These are phyloP conservation scores for Pseudoneurospora amorphoporcata DNA, from an alignment of 495 filamentous ascomycete genomes.

Conservation along the genomic window DNA sequence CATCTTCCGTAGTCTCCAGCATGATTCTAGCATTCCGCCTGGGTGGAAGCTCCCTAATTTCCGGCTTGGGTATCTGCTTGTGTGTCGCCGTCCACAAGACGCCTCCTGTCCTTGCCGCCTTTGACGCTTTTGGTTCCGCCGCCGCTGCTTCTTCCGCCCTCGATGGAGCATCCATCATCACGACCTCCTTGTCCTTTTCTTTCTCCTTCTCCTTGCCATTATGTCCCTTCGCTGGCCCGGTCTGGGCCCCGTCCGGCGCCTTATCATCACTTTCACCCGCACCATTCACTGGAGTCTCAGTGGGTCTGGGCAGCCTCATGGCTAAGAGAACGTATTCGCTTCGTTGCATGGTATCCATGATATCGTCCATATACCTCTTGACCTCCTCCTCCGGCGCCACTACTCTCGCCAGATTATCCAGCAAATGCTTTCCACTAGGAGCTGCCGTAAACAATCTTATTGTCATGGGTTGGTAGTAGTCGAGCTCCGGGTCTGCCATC, in stretches of 20 bases:
- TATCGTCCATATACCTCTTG: conserved; percentile 67
- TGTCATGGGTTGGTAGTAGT: conserved; percentile 88
- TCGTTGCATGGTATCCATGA: conserved; percentile 66
- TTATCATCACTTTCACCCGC: conserved; percentile 6
- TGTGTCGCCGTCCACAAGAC: conserved; percentile 36
- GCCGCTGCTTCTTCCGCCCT: neutral
- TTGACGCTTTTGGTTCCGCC: neutral
- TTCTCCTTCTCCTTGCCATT: conserved; percentile 1
- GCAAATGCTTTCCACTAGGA: conserved; percentile 43
- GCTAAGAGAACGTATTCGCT: conserved; percentile 60
- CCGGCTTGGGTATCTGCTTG: conserved; percentile 11
- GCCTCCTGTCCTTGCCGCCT: conserved; percentile 12
- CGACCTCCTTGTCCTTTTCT: conserved; percentile 10
- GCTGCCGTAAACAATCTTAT: conserved; percentile 52
- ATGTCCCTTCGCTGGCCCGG: conserved; percentile 18
- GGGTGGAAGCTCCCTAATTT: conserved; percentile 17
- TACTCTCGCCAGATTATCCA: conserved; percentile 66
- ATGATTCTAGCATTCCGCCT: conserved; percentile 21
- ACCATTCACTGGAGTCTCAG: conserved; percentile 19
- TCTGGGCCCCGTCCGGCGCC: neutral
- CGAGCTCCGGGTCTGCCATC: conserved; percentile 41
- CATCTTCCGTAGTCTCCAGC: conserved; percentile 27
- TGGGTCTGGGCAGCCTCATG: conserved; percentile 45
- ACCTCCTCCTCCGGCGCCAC: conserved; percentile 73
- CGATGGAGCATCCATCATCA: conserved; percentile 5